These are phyloP conservation scores for Cordyceps fumosorosea DNA, from an alignment of 2,329 filamentous ascomycete genomes.

Conservation along the genomic window DNA sequence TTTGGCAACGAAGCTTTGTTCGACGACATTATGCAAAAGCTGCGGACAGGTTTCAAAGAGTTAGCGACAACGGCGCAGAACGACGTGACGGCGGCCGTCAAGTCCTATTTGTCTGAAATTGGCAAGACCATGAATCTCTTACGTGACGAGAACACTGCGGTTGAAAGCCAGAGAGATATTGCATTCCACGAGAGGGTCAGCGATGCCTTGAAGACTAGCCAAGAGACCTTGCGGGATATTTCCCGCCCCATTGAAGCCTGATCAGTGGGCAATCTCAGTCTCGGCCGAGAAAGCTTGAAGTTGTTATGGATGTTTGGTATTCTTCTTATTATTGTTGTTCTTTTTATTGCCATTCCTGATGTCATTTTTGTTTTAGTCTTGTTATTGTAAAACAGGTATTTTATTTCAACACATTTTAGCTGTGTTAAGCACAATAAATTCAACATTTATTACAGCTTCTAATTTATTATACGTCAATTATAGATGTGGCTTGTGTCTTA, in stretches of 20 bases:
- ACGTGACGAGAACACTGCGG: conserved; percentile 29
- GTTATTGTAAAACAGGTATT: background rate
- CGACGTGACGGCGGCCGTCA: conserved; percentile 15
- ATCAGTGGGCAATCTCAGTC: background rate
- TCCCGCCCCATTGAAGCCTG: background rate
- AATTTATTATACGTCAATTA: too few species aligned
- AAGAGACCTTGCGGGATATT: background rate
- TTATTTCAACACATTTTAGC: background rate
- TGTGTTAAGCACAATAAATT: background rate
- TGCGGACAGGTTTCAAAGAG: conserved; percentile 19
- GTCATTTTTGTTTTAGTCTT: too few species aligned
- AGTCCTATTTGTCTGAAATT: conserved; percentile 22
- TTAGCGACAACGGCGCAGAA: conserved; percentile 20
- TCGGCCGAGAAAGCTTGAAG: background rate
- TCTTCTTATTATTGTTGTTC: background rate
- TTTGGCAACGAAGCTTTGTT: conserved; percentile 26
- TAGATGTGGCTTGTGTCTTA: too few species aligned
- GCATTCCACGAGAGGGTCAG: conserved; percentile 27
- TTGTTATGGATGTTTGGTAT: background rate
- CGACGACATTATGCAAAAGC: conserved; percentile 21
- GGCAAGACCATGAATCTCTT: conserved; percentile 28
- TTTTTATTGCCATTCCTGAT: too few species aligned
- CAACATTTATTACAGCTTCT: conserved; percentile 8
- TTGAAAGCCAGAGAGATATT: conserved; percentile 31
- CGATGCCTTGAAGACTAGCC: background rate